These are phyloP conservation scores for Przewalskia tangutica DNA, from an alignment of 257 asterid species.

Conservation along the genomic window DNA sequence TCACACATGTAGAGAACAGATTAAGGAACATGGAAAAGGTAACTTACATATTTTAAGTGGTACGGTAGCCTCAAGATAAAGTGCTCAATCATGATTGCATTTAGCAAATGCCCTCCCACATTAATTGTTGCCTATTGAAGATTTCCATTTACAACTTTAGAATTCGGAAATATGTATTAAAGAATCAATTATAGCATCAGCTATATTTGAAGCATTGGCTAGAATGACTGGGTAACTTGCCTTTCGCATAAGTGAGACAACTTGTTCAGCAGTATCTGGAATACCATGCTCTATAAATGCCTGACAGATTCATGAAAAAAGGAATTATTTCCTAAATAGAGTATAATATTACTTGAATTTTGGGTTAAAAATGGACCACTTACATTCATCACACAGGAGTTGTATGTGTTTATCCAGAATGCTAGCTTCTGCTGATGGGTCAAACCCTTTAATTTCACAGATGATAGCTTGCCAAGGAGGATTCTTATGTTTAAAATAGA, in stretches of 20 bases:
- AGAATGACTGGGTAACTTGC: constrained; percentile 20
- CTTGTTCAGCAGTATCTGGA: constrained; percentile 48
- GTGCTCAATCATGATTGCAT: constrained; percentile 72
- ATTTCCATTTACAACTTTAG: no score
- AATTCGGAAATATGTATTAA: not conserved
- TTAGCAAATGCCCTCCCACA: constrained; percentile 61
- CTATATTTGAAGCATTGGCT: not conserved
- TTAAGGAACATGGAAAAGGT: not conserved
- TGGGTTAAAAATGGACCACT: not conserved
- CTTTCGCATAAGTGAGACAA: constrained; percentile 61
- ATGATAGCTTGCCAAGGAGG: constrained; percentile 54
- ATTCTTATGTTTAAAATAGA: constrained; percentile 35
- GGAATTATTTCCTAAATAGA: not conserved
- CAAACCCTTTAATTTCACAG: constrained; percentile 44
- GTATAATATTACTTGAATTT: not conserved
- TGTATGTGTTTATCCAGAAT: constrained; percentile 75
- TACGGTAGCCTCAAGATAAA: constrained; percentile 78
- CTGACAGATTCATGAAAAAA: constrained; percentile 24
- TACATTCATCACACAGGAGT: constrained; percentile 82
- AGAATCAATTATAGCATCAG: not conserved
- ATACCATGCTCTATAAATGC: constrained; percentile 71
- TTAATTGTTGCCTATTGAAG: constrained; percentile 51
- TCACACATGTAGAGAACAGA: not conserved
- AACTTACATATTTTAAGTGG: constrained; percentile 65
- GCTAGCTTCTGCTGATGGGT: constrained; percentile 81